Conservation (phyloP, 148 eudicot genomes). For the Nepenthes mirabilis region DNA sequence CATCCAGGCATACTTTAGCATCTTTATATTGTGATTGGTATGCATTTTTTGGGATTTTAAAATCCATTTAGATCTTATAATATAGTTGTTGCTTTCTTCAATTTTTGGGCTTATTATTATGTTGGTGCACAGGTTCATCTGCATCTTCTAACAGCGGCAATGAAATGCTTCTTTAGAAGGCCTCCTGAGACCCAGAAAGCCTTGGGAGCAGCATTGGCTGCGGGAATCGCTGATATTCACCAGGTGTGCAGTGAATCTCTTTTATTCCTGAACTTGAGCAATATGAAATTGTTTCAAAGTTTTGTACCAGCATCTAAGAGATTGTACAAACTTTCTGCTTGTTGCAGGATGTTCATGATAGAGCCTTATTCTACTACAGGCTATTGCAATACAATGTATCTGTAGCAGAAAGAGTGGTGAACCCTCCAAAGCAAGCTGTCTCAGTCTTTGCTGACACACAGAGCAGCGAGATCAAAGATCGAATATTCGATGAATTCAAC, state of each 20-base stretch:
- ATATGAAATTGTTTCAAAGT: neutral
- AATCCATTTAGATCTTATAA: no score
- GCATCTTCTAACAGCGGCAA: conserved; percentile 86
- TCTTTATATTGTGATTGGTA: no score
- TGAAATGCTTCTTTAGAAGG: conserved; percentile 96
- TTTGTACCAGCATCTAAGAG: neutral
- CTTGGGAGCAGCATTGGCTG: conserved; percentile 86
- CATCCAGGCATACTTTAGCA: no score
- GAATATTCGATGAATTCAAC: conserved; percentile 97
- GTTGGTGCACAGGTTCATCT: conserved; percentile 61
- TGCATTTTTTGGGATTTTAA: neutral
- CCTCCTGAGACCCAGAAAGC: conserved; percentile 96
- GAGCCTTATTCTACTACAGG: conserved; percentile 90
- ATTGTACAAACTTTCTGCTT: neutral
- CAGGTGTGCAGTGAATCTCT: conserved; percentile 40
- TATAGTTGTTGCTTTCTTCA: neutral
- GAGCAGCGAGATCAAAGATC: conserved; percentile 91
- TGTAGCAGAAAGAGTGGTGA: conserved; percentile 74
- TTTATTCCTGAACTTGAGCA: neutral
- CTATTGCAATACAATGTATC: conserved; percentile 71
- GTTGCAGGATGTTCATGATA: conserved; percentile 97
- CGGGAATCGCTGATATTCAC: conserved; percentile 92
- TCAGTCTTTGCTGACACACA: conserved; percentile 97
- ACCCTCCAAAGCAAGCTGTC: conserved; percentile 99
- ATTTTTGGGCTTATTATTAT: conserved; percentile 2